phyloP scores from a whole-genome alignment of 2,329 filamentous ascomycete species.

The Talaromyces sp. region DNA sequence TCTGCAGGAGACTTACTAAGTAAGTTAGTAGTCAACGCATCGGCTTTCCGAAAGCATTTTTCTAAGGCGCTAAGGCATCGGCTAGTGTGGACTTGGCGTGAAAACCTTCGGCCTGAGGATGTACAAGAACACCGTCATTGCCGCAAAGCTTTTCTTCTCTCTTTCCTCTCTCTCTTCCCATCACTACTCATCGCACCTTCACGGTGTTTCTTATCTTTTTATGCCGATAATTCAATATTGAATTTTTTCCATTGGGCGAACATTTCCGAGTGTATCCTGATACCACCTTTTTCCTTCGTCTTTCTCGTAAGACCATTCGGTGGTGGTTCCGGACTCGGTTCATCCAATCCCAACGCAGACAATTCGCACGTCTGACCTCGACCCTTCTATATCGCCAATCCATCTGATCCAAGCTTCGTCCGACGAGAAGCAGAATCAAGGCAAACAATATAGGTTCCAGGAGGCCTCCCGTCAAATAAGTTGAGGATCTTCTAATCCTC shows the following conservation, averaged over 20 bases:
- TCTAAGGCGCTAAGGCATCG: background rate
- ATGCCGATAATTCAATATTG: background rate
- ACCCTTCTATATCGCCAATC: background rate
- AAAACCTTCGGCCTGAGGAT: background rate
- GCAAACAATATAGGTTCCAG: background rate
- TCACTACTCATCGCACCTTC: slow-evolving; percentile 14
- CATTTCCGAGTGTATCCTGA: background rate
- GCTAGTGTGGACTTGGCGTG: slow-evolving; percentile 1
- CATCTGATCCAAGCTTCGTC: background rate
- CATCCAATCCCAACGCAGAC: background rate
- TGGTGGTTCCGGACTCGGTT: background rate
- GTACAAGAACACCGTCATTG: slow-evolving; percentile 4
- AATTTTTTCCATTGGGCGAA: background rate
- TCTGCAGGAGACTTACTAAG: background rate
- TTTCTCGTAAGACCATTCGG: background rate
- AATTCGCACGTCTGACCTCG: background rate
- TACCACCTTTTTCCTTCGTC: background rate
- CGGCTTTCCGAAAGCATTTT: background rate
- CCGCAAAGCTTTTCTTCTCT: background rate
- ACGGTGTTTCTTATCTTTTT: slow-evolving; percentile 11
- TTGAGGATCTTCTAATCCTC: slow-evolving; percentile 22
- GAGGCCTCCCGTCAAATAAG: background rate
- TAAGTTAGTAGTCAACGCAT: background rate
- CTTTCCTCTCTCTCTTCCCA: slow-evolving; percentile 9
- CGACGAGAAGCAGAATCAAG: background rate